Conservation (phyloP, 345 rosid species). For the Eucalyptus lansdowneana region DNA sequence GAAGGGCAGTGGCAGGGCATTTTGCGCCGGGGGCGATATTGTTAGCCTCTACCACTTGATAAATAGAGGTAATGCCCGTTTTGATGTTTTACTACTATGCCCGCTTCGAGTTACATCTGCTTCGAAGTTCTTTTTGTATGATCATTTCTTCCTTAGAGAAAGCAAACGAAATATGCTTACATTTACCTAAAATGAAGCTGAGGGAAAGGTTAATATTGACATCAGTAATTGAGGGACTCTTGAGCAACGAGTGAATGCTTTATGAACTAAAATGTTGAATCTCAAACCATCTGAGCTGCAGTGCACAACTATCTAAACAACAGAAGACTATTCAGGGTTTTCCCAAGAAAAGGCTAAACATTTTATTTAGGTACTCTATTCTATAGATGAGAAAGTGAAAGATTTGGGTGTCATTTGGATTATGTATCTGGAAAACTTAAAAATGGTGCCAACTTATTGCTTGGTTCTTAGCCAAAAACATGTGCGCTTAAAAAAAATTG, state of each 20-base stretch:
- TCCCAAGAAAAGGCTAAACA: background rate
- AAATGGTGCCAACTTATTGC: background rate
- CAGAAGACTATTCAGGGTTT: background rate
- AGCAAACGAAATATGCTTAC: background rate
- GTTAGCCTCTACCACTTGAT: constrained; percentile 50
- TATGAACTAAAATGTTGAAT: background rate
- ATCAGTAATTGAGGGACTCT: background rate
- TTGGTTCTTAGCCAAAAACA: background rate
- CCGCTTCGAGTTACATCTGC: background rate
- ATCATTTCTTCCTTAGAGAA: background rate
- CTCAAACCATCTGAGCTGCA: background rate
- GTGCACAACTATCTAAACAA: background rate
- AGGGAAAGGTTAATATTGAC: background rate
- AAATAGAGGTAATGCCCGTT: constrained; percentile 35
- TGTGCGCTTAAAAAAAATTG: background rate
- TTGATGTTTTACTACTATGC: background rate
- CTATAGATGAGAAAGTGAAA: background rate
- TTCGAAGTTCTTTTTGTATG: background rate
- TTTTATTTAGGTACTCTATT: background rate
- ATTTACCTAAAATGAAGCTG: background rate
- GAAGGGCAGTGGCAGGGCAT: constrained; percentile 94
- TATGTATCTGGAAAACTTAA: background rate
- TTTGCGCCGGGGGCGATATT: constrained; percentile 94
- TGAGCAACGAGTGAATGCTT: background rate
- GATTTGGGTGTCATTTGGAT: background rate